These are phyloP conservation scores for Coemansia sp. DNA, from an alignment of 192 early-diverging fungal genomes.

Conservation along the genomic window DNA sequence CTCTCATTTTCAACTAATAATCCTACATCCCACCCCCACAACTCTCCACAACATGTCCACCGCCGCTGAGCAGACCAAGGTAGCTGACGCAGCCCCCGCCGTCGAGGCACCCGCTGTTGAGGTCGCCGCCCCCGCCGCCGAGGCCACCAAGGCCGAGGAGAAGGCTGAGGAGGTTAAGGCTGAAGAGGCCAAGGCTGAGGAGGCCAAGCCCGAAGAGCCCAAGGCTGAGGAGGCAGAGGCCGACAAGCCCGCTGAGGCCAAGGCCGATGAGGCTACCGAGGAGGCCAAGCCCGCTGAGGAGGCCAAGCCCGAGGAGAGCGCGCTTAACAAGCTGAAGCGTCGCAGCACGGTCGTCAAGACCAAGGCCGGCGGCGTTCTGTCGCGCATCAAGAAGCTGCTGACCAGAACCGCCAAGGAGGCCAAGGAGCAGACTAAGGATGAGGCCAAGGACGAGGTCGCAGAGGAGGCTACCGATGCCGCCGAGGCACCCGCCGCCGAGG, in stretches of 20 bases:
- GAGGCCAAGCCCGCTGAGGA: constrained; percentile 17
- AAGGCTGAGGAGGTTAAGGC: constrained; percentile 15
- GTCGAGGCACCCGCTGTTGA: constrained; percentile 18
- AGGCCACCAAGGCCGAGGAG: constrained; percentile 8
- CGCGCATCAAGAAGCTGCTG: constrained; percentile 43
- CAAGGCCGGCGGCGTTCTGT: constrained; percentile 49
- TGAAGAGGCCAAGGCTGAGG: constrained; percentile 14
- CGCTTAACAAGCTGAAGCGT: constrained; percentile 50
- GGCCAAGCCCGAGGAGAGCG: constrained; percentile 24
- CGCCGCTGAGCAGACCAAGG: constrained; percentile 21
- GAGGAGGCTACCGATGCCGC: constrained; percentile 16
- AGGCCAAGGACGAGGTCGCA: background rate
- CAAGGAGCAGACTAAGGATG: constrained; percentile 18
- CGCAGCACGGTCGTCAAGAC: constrained; percentile 43
- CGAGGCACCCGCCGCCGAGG: constrained; percentile 11
- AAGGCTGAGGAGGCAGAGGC: constrained; percentile 28
- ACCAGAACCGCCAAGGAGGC: constrained; percentile 39
- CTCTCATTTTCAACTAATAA: constrained; percentile 10
- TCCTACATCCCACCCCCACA: constrained; percentile 6
- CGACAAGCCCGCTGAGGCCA: constrained; percentile 12
- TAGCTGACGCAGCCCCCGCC: constrained; percentile 11
- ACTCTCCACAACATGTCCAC: constrained; percentile 12
- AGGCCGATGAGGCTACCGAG: constrained; percentile 25
- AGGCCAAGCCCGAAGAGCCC: constrained; percentile 32
- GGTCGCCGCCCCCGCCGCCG: constrained; percentile 17